Percentiles rank a stretch among this genome's conserved stretches.
Conservation (phyloP, 495 filamentous ascomycete species). For the Astrothelium macrocarpum region DNA sequence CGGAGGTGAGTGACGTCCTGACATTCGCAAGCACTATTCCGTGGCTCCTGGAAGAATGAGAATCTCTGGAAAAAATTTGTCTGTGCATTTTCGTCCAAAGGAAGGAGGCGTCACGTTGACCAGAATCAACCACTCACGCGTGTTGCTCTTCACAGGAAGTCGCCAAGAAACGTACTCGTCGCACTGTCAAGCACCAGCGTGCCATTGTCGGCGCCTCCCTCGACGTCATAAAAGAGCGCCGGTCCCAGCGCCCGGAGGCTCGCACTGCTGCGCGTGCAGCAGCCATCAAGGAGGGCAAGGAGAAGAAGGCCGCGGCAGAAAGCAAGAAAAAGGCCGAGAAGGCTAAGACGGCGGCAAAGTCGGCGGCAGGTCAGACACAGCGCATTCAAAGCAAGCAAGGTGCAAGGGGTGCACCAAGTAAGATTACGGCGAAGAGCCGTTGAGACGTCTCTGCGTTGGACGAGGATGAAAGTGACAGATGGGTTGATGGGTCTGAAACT, state of each 20-base stretch:
- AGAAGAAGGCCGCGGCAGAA: slow-evolving; percentile 80
- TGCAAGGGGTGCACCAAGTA: slow-evolving; percentile 77
- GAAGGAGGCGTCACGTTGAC: background rate
- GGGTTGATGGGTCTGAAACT: background rate
- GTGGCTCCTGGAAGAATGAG: too few relatives aligned
- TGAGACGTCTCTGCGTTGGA: slow-evolving; percentile 41
- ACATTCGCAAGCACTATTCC: background rate
- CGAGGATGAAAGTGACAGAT: too few relatives aligned
- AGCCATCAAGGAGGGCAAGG: slow-evolving; percentile 94
- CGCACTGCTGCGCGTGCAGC: slow-evolving; percentile 80
- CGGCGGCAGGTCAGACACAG: slow-evolving; percentile 63
- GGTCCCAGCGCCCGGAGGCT: slow-evolving; percentile 83
- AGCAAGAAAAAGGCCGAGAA: slow-evolving; percentile 98
- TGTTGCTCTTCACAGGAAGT: slow-evolving; percentile 60
- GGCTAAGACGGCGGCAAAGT: slow-evolving; percentile 76
- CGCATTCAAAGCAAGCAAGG: slow-evolving; percentile 93
- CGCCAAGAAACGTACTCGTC: slow-evolving; percentile 98
- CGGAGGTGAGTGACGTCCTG: slow-evolving; percentile 69
- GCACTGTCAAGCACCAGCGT: slow-evolving; percentile 96
- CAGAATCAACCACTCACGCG: background rate
- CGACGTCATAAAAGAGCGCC: slow-evolving; percentile 99
- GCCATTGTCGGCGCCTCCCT: slow-evolving; percentile 98
- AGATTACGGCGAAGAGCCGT: slow-evolving; percentile 80
- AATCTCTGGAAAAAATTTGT: too few relatives aligned
- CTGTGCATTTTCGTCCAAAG: too few relatives aligned